Percentiles rank a stretch among this genome's conserved stretches.
phyloP scores from a whole-genome alignment of 805 yeast species.

The Myxozyma mucilagina region DNA sequence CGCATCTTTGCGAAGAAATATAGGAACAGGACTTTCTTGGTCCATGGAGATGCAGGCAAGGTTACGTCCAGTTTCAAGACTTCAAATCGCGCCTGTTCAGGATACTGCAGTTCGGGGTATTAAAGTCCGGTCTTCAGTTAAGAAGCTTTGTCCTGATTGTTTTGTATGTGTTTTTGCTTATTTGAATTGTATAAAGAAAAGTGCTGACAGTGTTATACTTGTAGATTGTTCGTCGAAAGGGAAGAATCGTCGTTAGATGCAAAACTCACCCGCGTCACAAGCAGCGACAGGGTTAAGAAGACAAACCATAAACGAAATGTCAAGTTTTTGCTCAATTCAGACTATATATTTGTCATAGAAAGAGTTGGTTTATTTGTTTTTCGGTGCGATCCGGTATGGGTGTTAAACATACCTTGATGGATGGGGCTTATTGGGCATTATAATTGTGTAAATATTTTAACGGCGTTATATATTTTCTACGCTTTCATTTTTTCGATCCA shows the following conservation, averaged over 20 bases:
- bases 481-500: not conserved
- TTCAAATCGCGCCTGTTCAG: not conserved
- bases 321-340: not conserved
- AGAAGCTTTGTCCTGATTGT: constrained; percentile 86
- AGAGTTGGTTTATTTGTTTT: not conserved
- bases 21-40: constrained; percentile 19
- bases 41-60: constrained; percentile 15
- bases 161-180: constrained; percentile 45
- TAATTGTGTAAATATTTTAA: not conserved
- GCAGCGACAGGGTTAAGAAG: constrained; percentile 66
- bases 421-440: not conserved
- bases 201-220: not conserved
- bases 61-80: not conserved
- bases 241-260: constrained; percentile 89
- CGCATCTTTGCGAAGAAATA: not conserved
- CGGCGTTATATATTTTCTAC: not conserved
- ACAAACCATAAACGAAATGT: not conserved
- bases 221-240: constrained; percentile 87
- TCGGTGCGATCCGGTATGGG: not conserved
- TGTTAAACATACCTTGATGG: too few relatives aligned
- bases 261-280: constrained; percentile 91
- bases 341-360: not conserved
- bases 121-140: constrained; percentile 89
- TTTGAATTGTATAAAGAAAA: not conserved
- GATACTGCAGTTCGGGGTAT: constrained; percentile 57